These are phyloP conservation scores for Fraxinus xanthoxyloides DNA, from an alignment of 305 asterid species.

Conservation along the genomic window DNA sequence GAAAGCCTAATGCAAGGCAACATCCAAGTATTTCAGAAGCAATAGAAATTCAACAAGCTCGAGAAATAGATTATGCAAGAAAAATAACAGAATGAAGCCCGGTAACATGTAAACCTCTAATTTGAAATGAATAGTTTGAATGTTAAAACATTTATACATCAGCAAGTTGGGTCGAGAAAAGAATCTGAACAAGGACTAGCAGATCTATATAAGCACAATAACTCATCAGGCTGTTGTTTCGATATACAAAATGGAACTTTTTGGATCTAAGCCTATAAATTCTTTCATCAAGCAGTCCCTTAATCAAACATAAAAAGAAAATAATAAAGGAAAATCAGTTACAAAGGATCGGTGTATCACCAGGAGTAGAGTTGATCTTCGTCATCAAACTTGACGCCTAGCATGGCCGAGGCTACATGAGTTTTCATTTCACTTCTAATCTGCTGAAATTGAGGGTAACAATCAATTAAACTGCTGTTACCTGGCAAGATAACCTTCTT, in stretches of 20 bases:
- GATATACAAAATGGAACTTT: conserved; percentile 34
- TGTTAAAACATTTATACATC: background rate
- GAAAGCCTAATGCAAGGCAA: background rate
- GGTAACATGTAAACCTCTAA: background rate
- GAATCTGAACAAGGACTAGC: background rate
- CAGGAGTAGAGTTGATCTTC: conserved; percentile 50
- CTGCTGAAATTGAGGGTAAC: conserved; percentile 41
- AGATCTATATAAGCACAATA: conserved; percentile 15
- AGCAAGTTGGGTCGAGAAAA: background rate
- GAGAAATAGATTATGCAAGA: background rate
- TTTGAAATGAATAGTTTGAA: background rate
- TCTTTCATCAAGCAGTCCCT: background rate
- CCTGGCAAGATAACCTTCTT: conserved; percentile 43
- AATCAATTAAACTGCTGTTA: conserved; percentile 30
- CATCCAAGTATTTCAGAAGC: background rate
- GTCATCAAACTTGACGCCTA: conserved; percentile 65
- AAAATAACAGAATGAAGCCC: background rate
- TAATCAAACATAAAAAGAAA: background rate
- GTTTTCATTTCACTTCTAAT: conserved; percentile 63
- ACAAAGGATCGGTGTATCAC: conserved; percentile 22
- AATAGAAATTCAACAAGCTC: background rate
- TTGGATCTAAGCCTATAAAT: conserved; percentile 28
- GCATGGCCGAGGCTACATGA: conserved; percentile 80
- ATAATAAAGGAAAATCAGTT: background rate
- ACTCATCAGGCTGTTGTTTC: conserved; percentile 23